Evolutionary conservation across 768 basidiomycete species (phyloP), one percentile per base, ranked within the genome.

Genomic region (Russula compacta): DNA sequence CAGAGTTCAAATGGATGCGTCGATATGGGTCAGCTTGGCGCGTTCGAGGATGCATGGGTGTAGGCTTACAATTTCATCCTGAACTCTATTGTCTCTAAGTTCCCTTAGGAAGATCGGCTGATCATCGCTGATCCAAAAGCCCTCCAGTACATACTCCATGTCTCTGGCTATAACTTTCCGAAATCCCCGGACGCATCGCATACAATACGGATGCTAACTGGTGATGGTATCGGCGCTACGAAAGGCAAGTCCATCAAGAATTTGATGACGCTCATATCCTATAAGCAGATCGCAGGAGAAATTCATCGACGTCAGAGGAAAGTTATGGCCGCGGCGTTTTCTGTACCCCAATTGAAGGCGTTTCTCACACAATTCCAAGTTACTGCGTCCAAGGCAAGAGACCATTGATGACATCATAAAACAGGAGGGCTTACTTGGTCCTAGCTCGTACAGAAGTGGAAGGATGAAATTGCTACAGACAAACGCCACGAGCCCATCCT

Each of bases 221-320:
- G 71, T 6, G 42, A 51, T 10, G 67, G 71, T 11, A 46, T 72
- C 19, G 55, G 66, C 24, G 59, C 61, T 19, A 55, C 63, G 7
- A 55, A 67, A 48, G 54, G 71, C 67, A 43, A 15, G 66, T 53
- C 24, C 43, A 32, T 53, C 44, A 36, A 35, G 39, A 29, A 48
- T 7, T 39, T 35, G 57, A 51, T 43, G 48, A 11, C 14, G n/a
- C 12, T 33, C 6, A 38, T 32, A 38, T 66, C 36, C 36, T 21
- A 29, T 5, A 24, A 43, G 14, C 24, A 3, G 2, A 33, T 35
- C 42, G 4, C 29, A 60, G 72, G 66, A 14, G 50, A 56, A 33
- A 61, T 61, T 33, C 72, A 73, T 57, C 59, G 60, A 10, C 71
- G 72, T 21, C 72, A 73, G 38, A 61, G 71, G 19, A 73, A 69